These are phyloP conservation scores for Xylaria sp. DNA, from an alignment of 495 filamentous ascomycete genomes.

Conservation along the genomic window DNA sequence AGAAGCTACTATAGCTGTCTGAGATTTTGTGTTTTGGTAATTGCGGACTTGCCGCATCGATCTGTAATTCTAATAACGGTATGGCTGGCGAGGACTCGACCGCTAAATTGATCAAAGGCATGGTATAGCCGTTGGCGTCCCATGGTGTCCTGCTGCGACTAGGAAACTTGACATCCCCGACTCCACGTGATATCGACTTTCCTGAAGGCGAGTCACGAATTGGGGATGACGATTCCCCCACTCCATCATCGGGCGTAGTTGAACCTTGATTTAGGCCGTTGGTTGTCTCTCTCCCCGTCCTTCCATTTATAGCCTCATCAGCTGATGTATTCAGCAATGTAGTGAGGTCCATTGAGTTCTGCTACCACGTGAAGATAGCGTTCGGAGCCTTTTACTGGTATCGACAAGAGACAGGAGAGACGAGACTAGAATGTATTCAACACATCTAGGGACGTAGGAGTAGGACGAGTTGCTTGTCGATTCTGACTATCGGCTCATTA, in stretches of 20 bases:
- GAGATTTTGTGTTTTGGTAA: constrained; percentile 51
- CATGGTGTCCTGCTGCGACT: constrained; percentile 53
- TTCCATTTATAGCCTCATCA: constrained; percentile 1
- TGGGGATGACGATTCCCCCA: neutral
- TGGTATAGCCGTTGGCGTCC: constrained; percentile 52
- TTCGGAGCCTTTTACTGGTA: constrained; percentile 22
- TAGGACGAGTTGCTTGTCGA: constrained; percentile 1
- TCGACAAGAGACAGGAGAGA: constrained; percentile 5
- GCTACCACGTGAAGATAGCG: constrained; percentile 26
- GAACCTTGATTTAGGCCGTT: neutral
- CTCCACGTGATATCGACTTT: constrained; percentile 31
- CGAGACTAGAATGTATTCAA: constrained; percentile 3
- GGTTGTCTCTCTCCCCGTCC: neutral
- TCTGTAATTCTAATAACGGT: constrained; percentile 26
- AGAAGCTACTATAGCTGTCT: constrained; percentile 46
- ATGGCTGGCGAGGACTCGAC: neutral
- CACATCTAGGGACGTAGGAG: neutral
- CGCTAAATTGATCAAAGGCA: constrained; percentile 34
- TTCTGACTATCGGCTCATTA: neutral
- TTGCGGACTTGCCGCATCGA: constrained; percentile 37
- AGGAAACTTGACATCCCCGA: constrained; percentile 39
- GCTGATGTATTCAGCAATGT: constrained; percentile 47
- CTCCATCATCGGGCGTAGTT: neutral
- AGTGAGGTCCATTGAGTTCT: constrained; percentile 40
- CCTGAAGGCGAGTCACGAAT: constrained; percentile 39